phyloP scores from a whole-genome alignment of 192 early-diverging fungal genomes.

The Mortierella alpina region DNA sequence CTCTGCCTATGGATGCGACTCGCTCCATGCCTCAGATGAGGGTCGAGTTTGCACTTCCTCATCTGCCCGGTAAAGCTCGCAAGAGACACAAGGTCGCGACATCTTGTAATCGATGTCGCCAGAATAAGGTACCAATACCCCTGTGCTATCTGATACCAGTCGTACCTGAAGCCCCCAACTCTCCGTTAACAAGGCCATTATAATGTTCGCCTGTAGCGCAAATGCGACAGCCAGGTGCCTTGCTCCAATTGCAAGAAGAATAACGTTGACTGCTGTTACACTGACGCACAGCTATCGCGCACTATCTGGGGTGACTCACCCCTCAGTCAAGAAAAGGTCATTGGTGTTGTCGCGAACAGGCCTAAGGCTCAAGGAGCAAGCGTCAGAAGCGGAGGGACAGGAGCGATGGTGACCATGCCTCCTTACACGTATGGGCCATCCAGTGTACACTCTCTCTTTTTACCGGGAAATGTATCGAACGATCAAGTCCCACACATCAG shows the following conservation, averaged over 20 bases:
- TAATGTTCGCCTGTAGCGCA: slow-evolving; percentile 9
- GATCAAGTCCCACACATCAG: too few species aligned
- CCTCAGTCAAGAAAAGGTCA: slow-evolving; percentile 25
- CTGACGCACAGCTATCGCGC: slow-evolving; percentile 33
- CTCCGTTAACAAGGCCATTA: neutral
- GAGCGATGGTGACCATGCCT: neutral
- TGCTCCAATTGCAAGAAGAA: slow-evolving; percentile 27
- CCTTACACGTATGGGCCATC: neutral
- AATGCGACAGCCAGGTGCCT: slow-evolving; percentile 31
- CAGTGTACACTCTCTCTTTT: too few species aligned
- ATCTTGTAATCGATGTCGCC: slow-evolving; percentile 38
- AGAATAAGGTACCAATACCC: slow-evolving; percentile 19
- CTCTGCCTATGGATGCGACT: neutral
- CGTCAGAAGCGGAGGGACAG: neutral
- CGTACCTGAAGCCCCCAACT: neutral
- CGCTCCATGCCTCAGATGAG: neutral
- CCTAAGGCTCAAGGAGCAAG: neutral
- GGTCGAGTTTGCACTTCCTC: neutral
- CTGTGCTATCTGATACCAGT: neutral
- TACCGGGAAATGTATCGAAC: too few species aligned
- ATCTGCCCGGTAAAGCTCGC: slow-evolving; percentile 2
- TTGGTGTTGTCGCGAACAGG: slow-evolving; percentile 18
- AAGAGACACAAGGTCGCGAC: slow-evolving; percentile 44
- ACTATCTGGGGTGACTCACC: slow-evolving; percentile 30
- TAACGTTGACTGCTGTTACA: slow-evolving; percentile 32